A percentile compares a stretch with the other conserved stretches of the same genome.
Evolutionary conservation across 1,284 basidiomycete genomes (phyloP).

Genomic region (Trichosporon sp.): DNA sequence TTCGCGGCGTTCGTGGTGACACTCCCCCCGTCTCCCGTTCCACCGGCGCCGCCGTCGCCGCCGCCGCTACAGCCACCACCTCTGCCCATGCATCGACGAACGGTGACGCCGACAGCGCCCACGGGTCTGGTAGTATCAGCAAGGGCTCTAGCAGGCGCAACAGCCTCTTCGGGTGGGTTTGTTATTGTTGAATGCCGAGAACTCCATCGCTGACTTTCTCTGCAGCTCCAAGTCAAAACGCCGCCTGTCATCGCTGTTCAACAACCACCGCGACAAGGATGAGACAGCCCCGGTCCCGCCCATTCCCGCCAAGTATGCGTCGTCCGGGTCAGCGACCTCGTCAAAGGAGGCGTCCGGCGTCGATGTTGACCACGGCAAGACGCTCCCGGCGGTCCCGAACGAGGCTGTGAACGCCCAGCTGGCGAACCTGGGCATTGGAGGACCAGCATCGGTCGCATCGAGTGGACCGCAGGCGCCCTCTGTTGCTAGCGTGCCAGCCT

Average conservation of each 20-base stretch:
- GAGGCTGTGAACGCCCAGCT: not conserved
- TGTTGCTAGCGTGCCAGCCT: not conserved
- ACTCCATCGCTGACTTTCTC: not conserved
- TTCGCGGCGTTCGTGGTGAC: conserved; percentile 1
- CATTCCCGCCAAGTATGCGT: conserved; percentile 8
- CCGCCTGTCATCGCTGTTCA: conserved; percentile 49
- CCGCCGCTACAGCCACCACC: not conserved
- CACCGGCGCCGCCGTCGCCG: not conserved
- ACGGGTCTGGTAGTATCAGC: not conserved
- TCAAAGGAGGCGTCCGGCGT: not conserved
- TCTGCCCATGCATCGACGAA: not conserved
- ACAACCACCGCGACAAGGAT: conserved; percentile 10
- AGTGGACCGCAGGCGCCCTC: not conserved
- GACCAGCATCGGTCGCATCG: not conserved
- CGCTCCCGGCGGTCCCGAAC: not conserved
- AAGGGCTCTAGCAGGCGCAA: conserved; percentile 3
- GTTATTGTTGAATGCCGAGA: not conserved
- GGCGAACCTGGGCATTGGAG: not conserved
- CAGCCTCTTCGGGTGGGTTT: conserved; percentile 22
- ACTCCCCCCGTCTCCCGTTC: conserved; percentile 7
- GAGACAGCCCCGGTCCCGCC: conserved; percentile 15
- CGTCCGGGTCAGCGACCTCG: not conserved
- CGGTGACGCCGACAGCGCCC: not conserved
- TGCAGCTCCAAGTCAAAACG: conserved; percentile 42
- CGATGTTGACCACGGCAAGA: not conserved